phyloP scores from a whole-genome alignment of 202 grass and related monocot species.

The Miscanthus sacchariflorus region DNA sequence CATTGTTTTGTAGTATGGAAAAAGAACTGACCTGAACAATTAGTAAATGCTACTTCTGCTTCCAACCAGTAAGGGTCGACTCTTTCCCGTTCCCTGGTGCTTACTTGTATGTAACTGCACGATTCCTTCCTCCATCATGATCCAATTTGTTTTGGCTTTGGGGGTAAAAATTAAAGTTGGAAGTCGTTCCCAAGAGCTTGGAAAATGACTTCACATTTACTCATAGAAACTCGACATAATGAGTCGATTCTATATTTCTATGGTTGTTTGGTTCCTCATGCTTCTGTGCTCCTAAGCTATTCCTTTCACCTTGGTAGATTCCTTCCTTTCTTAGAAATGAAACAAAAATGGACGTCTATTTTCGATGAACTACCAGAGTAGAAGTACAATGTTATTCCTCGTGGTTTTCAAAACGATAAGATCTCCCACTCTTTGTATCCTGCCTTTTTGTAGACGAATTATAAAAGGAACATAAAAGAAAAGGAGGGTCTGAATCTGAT shows the following conservation, averaged over 20 bases:
- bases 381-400: background rate
- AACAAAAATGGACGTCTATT: constrained; percentile 37
- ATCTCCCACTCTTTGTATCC: constrained; percentile 10
- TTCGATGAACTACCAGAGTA: constrained; percentile 12
- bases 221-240: background rate
- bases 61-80: background rate
- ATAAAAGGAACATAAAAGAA: background rate
- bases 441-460: background rate
- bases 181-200: constrained; percentile 10
- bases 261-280: constrained; percentile 28
- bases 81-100: background rate
- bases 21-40: background rate
- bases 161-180: background rate
- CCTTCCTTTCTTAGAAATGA: constrained; percentile 18
- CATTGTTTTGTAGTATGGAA: background rate
- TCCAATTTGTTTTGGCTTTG: background rate
- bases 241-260: background rate
- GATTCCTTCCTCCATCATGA: background rate
- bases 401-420: constrained; percentile 33
- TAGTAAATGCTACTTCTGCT: constrained; percentile 4
- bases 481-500: constrained; percentile 27
- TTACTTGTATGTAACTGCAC: background rate
- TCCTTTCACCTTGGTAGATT: constrained; percentile 34
- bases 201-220: background rate
- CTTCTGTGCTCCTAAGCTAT: background rate